Evolutionary conservation across 2,329 filamentous ascomycete genomes (phyloP), one percentile per base, ranked within the genome.

Genomic region (Penicillium sp.): DNA sequence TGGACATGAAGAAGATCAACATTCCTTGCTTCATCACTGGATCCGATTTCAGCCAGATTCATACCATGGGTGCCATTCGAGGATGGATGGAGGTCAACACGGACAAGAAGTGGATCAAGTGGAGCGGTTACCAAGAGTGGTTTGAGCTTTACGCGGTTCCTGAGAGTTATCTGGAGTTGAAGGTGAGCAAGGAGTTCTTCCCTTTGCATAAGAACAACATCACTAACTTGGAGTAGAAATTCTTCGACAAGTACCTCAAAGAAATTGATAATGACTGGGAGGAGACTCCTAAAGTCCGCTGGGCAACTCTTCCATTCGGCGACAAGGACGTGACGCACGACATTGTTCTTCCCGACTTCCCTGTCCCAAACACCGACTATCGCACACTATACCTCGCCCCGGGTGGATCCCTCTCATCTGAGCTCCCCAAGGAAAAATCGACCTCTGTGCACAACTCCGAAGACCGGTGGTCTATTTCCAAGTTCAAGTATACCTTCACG

Each of bases 191-290:
- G 4, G 3, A 5, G 10, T 13, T n/a, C n/a, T 8, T 8, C n/a
- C 8, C 11, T 25, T 3, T 37, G 2, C 8, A 0, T 4, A 3
- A 30, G 16, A 7, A 28, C 13, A 28, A 52, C 3, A 37, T 25
- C 13, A 28, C 25, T 40, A 8, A 53, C 33, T 11, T 10, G 4
- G 2, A 37, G 13, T 6, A 53, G 51, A 53, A 53, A 53, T 84
- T 80, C 70, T 83, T 83, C 58, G 81, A 83, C 55, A 68, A 65
- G 4, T 84, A 79, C 58, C 71, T 83, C 13, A 79, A 78, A 42
- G 77, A 71, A 0, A 69, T 71, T 0, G 59, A 79, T 0, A 84
- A 83, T 53, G 78, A 69, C 19, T 83, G 79, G 80, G 78, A 82
- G 60, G 72, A 76, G 48, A 83, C 80, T 0, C 79, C 81, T 0